phyloP scores from a whole-genome alignment of 805 yeast genomes.

The Zygotorulaspora sp. region DNA sequence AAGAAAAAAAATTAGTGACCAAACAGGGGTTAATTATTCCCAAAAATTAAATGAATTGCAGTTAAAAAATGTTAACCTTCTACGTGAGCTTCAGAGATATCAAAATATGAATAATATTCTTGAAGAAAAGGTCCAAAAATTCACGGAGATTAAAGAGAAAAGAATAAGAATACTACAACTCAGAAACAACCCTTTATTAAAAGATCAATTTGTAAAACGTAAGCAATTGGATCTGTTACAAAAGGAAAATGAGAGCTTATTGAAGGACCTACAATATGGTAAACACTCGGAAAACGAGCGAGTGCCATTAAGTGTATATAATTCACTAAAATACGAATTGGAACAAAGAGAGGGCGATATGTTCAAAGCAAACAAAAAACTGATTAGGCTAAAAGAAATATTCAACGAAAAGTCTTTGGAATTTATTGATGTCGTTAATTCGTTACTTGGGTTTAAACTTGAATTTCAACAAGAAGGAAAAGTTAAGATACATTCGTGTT shows the following conservation, averaged over 20 bases:
- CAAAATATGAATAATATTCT: constrained; percentile 37
- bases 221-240: constrained; percentile 47
- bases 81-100: constrained; percentile 37
- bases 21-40: constrained; percentile 27
- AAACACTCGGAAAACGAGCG: constrained; percentile 22
- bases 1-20: constrained; percentile 31
- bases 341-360: constrained; percentile 44
- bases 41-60: constrained; percentile 37
- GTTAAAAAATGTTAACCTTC: constrained; percentile 39
- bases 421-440: constrained; percentile 60
- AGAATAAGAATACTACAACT: constrained; percentile 54
- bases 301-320: constrained; percentile 61
- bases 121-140: constrained; percentile 37
- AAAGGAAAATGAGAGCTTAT: constrained; percentile 55
- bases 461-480: constrained; percentile 59
- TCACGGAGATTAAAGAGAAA: constrained; percentile 36
- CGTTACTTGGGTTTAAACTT: constrained; percentile 66
- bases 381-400: constrained; percentile 48
- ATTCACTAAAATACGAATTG: constrained; percentile 54
- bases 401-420: constrained; percentile 66
- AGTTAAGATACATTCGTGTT: constrained; percentile 51
- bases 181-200: constrained; percentile 58
- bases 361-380: constrained; percentile 47
- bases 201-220: constrained; percentile 57
- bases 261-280: constrained; percentile 29